A percentile compares a stretch with the other conserved stretches of the same genome.
phyloP scores from a whole-genome alignment of 352 stramenopile genomes.

The Peronospora destructor region DNA sequence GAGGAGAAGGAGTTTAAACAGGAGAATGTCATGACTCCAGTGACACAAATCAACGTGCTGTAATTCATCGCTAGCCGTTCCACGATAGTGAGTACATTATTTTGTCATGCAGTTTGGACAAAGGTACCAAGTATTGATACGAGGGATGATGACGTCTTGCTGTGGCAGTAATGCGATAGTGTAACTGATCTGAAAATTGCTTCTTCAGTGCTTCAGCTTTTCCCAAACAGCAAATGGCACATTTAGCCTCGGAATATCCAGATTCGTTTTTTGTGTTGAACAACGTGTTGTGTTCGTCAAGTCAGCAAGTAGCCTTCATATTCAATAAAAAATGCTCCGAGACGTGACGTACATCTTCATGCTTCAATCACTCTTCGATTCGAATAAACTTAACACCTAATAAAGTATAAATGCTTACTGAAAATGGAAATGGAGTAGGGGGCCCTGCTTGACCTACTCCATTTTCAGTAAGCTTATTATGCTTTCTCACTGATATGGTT shows the following conservation, averaged over 20 bases:
- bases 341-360: neutral
- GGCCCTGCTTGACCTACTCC: slow-evolving; percentile 2
- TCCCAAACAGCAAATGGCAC: too few species aligned
- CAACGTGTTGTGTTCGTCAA: too few species aligned
- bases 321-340: slow-evolving; percentile 4
- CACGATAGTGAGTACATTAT: too few species aligned
- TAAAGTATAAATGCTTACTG: neutral
- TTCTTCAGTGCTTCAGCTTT: too few species aligned
- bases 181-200: too few species aligned
- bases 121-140: slow-evolving; percentile 27
- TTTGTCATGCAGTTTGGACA: slow-evolving; percentile 21
- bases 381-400: slow-evolving; percentile 24
- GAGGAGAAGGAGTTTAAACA: slow-evolving; percentile 28
- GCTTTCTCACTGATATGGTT: slow-evolving; percentile 18
- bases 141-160: slow-evolving; percentile 7
- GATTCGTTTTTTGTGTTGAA: too few species aligned
- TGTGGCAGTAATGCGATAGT: too few species aligned
- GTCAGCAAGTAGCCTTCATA: neutral
- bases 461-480: slow-evolving; percentile 15
- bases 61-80: slow-evolving; percentile 17
- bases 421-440: slow-evolving; percentile 1
- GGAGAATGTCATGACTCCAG: slow-evolving; percentile 33
- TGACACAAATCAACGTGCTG: slow-evolving; percentile 41
- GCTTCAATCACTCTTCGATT: slow-evolving; percentile 17
- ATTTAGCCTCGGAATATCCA: too few species aligned